Evolutionary conservation across 1,284 basidiomycete genomes (phyloP).

Genomic region (Blastosporella zonata): DNA sequence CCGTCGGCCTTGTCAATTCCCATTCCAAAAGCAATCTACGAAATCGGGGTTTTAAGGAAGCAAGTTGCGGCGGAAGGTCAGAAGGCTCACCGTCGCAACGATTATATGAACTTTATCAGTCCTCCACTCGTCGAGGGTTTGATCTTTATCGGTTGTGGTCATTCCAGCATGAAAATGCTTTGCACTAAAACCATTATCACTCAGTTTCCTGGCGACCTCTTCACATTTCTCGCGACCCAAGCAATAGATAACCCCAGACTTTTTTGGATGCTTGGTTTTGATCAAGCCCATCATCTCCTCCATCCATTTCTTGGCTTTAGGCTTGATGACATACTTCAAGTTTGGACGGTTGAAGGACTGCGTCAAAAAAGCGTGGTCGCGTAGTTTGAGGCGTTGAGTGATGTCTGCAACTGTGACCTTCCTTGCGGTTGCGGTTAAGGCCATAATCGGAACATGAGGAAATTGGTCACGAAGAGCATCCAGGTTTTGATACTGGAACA

Average conservation of each 20-base stretch:
- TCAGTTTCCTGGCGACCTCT: slow-evolving; percentile 60
- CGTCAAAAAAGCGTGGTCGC: slow-evolving; percentile 54
- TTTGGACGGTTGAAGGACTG: slow-evolving; percentile 95
- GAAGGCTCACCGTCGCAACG: slow-evolving; percentile 74
- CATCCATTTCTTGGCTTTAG: slow-evolving; percentile 56
- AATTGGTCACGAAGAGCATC: slow-evolving; percentile 70
- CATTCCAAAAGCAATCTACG: slow-evolving; percentile 91
- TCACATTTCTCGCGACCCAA: slow-evolving; percentile 75
- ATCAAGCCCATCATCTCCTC: slow-evolving; percentile 77
- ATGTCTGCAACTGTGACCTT: slow-evolving; percentile 79
- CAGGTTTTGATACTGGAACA: slow-evolving; percentile 62
- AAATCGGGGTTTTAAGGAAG: slow-evolving; percentile 1
- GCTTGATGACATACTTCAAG: slow-evolving; percentile 77
- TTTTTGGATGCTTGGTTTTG: slow-evolving; percentile 47
- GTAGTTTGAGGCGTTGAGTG: slow-evolving; percentile 65
- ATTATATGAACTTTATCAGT: slow-evolving; percentile 74
- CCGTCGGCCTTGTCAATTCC: slow-evolving; percentile 86
- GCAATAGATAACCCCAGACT: slow-evolving; percentile 91
- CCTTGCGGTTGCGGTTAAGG: slow-evolving; percentile 93
- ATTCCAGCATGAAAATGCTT: slow-evolving; percentile 89
- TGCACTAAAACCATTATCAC: slow-evolving; percentile 55
- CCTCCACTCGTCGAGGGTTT: slow-evolving; percentile 77
- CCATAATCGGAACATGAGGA: slow-evolving; percentile 88
- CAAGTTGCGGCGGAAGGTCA: not conserved
- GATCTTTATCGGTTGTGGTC: slow-evolving; percentile 59